phyloP scores from a whole-genome alignment of 345 rosid genomes.

The Fremontodendron californicum region DNA sequence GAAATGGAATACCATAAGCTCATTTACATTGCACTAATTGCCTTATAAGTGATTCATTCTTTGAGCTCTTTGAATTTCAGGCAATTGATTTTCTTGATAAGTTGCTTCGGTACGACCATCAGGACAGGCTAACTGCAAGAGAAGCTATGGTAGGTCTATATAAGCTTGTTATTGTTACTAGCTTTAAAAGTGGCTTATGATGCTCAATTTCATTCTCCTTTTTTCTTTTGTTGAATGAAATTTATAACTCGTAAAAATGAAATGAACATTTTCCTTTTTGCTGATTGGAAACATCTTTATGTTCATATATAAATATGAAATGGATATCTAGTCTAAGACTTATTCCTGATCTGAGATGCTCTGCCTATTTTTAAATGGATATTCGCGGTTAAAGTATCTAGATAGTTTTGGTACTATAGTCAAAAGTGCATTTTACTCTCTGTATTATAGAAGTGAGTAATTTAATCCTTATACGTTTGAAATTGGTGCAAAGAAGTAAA shows the following conservation, averaged over 20 bases:
- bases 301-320: background rate
- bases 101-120: conserved; percentile 90
- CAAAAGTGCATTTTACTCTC: no score
- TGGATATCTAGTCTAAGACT: background rate
- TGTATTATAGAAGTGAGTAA: no score
- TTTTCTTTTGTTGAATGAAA: background rate
- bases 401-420: no score
- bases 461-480: no score
- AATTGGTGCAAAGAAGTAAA: no score
- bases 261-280: background rate
- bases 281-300: background rate
- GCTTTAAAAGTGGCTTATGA: background rate
- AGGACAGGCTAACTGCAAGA: conserved; percentile 85
- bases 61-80: conserved; percentile 31
- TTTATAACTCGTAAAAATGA: background rate
- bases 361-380: no score
- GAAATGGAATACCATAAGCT: background rate
- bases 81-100: conserved; percentile 91
- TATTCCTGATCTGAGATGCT: background rate
- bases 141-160: conserved; percentile 86
- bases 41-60: conserved; percentile 7
- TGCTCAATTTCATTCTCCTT: background rate
- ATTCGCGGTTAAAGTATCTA: no score
- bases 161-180: background rate
- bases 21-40: background rate